Conservation (phyloP, 2,329 filamentous ascomycete species). For the Fusarium miscanthi region DNA sequence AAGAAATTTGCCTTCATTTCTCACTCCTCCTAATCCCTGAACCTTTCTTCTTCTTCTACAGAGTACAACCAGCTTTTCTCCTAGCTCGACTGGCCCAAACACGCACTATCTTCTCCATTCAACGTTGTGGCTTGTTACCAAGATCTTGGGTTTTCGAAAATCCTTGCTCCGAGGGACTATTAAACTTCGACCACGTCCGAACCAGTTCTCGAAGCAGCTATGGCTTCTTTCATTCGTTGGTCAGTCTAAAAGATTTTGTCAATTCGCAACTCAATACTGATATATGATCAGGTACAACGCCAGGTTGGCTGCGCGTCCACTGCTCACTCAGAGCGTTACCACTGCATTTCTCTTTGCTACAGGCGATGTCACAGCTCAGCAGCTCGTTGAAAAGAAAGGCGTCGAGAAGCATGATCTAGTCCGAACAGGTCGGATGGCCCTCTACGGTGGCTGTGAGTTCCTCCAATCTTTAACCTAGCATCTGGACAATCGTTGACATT, state of each 20-base stretch:
- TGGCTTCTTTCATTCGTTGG: constrained; percentile 50
- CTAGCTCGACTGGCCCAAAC: constrained; percentile 14
- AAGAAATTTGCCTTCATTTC: not conserved
- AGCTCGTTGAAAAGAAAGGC: constrained; percentile 86
- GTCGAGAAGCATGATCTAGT: constrained; percentile 78
- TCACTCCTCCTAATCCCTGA: constrained; percentile 10
- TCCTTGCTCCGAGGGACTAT: constrained; percentile 14
- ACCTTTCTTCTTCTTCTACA: constrained; percentile 7
- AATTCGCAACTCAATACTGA: constrained; percentile 22
- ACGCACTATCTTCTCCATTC: constrained; percentile 11
- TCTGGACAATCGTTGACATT: constrained; percentile 14
- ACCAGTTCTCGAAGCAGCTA: constrained; percentile 9
- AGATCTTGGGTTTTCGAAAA: constrained; percentile 15
- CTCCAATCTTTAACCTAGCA: not conserved
- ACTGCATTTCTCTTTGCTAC: constrained; percentile 93
- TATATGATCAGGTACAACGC: constrained; percentile 78
- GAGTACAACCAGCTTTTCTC: not conserved
- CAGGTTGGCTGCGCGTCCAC: constrained; percentile 80
- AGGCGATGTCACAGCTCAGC: constrained; percentile 91
- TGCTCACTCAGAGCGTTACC: constrained; percentile 91
- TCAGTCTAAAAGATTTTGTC: constrained; percentile 27
- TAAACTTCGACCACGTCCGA: constrained; percentile 24
- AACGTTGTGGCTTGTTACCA: constrained; percentile 37
- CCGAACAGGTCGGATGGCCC: constrained; percentile 81
- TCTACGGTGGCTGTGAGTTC: constrained; percentile 78